A percentile compares a stretch with the other conserved stretches of the same genome.
These are phyloP conservation scores for Penicillium canariense DNA, from an alignment of 495 filamentous ascomycete species.

Conservation along the genomic window DNA sequence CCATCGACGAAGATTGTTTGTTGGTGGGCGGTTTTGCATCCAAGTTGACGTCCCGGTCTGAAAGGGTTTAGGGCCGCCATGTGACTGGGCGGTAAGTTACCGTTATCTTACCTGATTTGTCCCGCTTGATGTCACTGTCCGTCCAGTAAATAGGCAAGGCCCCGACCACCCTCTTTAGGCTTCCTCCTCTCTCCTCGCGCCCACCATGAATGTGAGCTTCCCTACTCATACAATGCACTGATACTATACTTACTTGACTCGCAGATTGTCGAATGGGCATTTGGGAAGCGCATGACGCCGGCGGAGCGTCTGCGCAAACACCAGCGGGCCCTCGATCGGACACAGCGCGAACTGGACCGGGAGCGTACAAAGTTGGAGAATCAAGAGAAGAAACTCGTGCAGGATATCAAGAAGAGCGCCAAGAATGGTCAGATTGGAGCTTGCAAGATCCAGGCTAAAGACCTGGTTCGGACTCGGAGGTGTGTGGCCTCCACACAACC, in stretches of 20 bases:
- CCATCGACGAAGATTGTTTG: conserved; percentile 26
- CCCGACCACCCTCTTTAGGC: background rate
- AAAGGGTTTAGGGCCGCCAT: conserved; percentile 27
- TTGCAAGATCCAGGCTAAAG: conserved; percentile 96
- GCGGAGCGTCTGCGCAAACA: conserved; percentile 96
- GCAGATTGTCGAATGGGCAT: conserved; percentile 96
- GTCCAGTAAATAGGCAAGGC: conserved; percentile 4
- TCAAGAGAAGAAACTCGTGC: conserved; percentile 94
- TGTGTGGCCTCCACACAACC: conserved; percentile 31
- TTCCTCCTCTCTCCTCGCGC: background rate
- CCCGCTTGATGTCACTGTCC: conserved; percentile 32
- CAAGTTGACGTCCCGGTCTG: conserved; percentile 20
- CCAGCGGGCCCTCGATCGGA: conserved; percentile 93
- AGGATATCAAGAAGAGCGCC: conserved; percentile 95
- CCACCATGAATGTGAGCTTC: conserved; percentile 59
- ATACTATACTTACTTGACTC: conserved; percentile 8
- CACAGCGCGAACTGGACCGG: conserved; percentile 91
- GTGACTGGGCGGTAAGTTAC: conserved; percentile 24
- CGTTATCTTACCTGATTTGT: conserved; percentile 12
- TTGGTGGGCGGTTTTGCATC: conserved; percentile 20
- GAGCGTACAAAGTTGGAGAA: conserved; percentile 94
- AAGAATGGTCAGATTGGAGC: conserved; percentile 97
- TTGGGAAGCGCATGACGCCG: conserved; percentile 97
- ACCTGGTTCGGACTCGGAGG: conserved; percentile 88
- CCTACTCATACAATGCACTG: background rate